These are phyloP conservation scores for Edaphochlamys debaryana DNA, from an alignment of 139 green algal species.

Conservation along the genomic window DNA sequence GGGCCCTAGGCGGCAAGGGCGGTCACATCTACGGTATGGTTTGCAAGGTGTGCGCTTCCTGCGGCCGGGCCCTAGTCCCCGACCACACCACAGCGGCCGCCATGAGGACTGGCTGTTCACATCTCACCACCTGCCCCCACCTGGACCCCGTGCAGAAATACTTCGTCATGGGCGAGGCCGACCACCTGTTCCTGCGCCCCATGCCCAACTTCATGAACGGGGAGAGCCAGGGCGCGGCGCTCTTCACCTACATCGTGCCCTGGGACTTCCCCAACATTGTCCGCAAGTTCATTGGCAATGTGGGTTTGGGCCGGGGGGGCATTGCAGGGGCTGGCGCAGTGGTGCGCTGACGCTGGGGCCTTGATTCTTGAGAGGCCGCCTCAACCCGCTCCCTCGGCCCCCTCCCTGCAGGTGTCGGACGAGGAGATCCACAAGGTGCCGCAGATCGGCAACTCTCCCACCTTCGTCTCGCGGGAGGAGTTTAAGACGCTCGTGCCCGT, in stretches of 20 bases:
- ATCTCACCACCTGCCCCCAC: neutral
- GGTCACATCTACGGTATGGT: too few relatives aligned
- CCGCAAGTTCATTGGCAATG: conserved; percentile 51
- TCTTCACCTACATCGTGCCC: conserved; percentile 51
- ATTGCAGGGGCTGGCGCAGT: too few relatives aligned
- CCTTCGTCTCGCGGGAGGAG: conserved; percentile 71
- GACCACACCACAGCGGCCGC: too few relatives aligned
- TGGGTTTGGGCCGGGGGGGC: too few relatives aligned
- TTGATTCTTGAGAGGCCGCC: too few relatives aligned
- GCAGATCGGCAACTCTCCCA: conserved; percentile 90
- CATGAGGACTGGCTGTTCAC: too few relatives aligned
- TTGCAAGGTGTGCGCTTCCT: too few relatives aligned
- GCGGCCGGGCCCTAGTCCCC: too few relatives aligned
- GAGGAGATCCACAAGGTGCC: conserved; percentile 42
- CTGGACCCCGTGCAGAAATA: conserved; percentile 54
- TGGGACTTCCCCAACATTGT: conserved; percentile 41
- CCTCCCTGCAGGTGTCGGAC: neutral
- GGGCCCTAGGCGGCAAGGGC: too few relatives aligned
- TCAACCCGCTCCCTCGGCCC: too few relatives aligned
- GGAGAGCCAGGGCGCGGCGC: conserved; percentile 45
- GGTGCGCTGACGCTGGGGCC: too few relatives aligned
- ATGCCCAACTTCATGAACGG: conserved; percentile 93
- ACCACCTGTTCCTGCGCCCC: conserved; percentile 94
- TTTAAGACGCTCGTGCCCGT: conserved; percentile 51
- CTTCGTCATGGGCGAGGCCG: conserved; percentile 95